Evolutionary conservation across 768 basidiomycete species (phyloP).

Genomic region (Podaxis sp.): DNA sequence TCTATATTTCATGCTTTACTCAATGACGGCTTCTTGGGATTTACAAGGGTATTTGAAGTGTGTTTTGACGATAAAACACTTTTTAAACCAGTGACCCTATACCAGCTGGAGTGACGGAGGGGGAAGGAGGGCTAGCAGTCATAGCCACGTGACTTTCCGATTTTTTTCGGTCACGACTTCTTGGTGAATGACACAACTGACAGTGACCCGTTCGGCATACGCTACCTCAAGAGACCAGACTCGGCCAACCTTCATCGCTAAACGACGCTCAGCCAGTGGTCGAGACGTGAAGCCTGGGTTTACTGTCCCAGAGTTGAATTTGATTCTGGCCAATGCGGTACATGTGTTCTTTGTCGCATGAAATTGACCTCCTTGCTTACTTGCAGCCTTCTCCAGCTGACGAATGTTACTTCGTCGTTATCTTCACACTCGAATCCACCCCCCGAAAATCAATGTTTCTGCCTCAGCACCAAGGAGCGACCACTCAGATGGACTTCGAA

Average conservation of each 20-base stretch:
- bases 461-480: constrained; percentile 18
- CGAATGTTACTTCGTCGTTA: constrained; percentile 77
- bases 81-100: too few relatives aligned
- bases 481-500: constrained; percentile 15
- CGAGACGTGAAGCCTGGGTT: constrained; percentile 12
- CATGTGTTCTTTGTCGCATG: not conserved
- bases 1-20: too few relatives aligned
- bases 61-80: too few relatives aligned
- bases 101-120: too few relatives aligned
- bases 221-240: not conserved
- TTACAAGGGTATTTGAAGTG: too few relatives aligned
- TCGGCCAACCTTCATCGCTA: not conserved
- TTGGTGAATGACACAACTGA: too few relatives aligned
- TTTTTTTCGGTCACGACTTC: constrained; percentile 6
- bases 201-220: not conserved
- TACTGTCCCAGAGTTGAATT: not conserved
- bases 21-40: too few relatives aligned
- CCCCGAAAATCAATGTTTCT: constrained; percentile 26
- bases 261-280: not conserved
- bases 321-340: constrained; percentile 8
- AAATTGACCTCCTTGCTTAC: not conserved
- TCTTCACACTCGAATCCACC: constrained; percentile 48
- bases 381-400: constrained; percentile 38
- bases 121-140: not conserved
- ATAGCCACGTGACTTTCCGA: constrained; percentile 8